A percentile compares a stretch with the other conserved stretches of the same genome.
Evolutionary conservation across 2,329 filamentous ascomycete genomes (phyloP).

Genomic region (Elsinoe batatas): DNA sequence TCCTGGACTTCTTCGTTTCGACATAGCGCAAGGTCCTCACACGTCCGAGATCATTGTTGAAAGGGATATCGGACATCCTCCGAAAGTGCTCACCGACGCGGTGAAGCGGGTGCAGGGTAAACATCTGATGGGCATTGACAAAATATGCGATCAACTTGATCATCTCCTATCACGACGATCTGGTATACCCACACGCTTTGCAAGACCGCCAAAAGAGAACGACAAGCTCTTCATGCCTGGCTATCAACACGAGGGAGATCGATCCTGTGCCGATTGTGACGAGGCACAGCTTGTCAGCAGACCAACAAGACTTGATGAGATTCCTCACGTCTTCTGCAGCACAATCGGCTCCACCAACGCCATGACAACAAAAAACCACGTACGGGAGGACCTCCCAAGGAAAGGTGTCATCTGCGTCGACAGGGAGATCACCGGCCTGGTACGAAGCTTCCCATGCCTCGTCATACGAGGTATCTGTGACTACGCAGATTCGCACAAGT

Average conservation of each 20-base stretch:
- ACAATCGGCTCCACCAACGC: constrained; percentile 3
- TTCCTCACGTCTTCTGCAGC: neutral
- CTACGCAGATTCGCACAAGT: constrained; percentile 17
- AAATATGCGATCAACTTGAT: neutral
- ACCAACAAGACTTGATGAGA: neutral
- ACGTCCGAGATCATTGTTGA: constrained; percentile 13
- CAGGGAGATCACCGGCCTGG: constrained; percentile 17
- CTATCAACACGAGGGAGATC: neutral
- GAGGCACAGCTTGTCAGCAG: neutral
- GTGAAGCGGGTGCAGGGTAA: constrained; percentile 9
- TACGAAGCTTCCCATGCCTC: constrained; percentile 13
- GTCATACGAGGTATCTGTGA: constrained; percentile 16
- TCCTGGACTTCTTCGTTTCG: constrained; percentile 15
- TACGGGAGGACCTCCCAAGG: neutral
- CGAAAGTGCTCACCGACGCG: constrained; percentile 19
- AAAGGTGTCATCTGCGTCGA: constrained; percentile 14
- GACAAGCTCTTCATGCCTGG: neutral
- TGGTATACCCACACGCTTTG: neutral
- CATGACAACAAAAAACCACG: constrained; percentile 2
- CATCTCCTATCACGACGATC: neutral
- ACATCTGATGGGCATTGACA: neutral
- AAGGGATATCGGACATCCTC: constrained; percentile 17
- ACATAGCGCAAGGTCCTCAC: constrained; percentile 7
- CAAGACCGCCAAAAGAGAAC: neutral
- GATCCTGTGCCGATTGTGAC: neutral